phyloP scores from a whole-genome alignment of 164 flowering plant genomes.

The Dillenia suffruticosa region DNA sequence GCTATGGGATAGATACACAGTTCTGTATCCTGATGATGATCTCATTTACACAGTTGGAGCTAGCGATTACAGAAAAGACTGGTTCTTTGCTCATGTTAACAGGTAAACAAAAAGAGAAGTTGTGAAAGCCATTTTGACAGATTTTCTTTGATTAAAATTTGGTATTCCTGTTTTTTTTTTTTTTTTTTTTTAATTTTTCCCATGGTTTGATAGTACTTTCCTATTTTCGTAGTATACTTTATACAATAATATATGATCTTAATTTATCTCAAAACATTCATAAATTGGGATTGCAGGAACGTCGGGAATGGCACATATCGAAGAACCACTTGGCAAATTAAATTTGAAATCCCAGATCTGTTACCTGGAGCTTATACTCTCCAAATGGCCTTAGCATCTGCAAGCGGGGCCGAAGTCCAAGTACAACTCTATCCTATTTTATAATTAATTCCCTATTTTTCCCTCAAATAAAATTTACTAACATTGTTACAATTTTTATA shows the following conservation, averaged over 20 bases:
- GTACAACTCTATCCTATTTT: conserved; percentile 13
- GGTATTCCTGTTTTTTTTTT: too few relatives aligned
- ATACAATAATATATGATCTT: too few relatives aligned
- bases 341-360: conserved; percentile 12
- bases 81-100: conserved; percentile 68
- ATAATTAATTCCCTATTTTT: too few relatives aligned
- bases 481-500: too few relatives aligned
- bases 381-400: conserved; percentile 48
- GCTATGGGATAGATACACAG: conserved; percentile 52
- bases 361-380: conserved; percentile 26
- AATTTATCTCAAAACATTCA: neutral
- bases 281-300: conserved; percentile 23
- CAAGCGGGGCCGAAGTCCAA: conserved; percentile 31
- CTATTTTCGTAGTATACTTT: too few relatives aligned
- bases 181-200: too few relatives aligned
- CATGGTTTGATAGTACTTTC: too few relatives aligned
- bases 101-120: conserved; percentile 23
- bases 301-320: conserved; percentile 11
- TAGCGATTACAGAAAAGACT: conserved; percentile 33
- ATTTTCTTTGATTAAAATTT: too few relatives aligned
- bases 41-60: conserved; percentile 33
- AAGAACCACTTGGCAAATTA: conserved; percentile 46
- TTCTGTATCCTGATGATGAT: conserved; percentile 39
- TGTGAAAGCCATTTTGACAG: too few relatives aligned
- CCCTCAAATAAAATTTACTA: too few relatives aligned